Percentiles rank a stretch among this genome's conserved stretches.
These are phyloP conservation scores for Alloascoidea hylecoeti DNA, from an alignment of 805 yeast genomes.

Conservation along the genomic window DNA sequence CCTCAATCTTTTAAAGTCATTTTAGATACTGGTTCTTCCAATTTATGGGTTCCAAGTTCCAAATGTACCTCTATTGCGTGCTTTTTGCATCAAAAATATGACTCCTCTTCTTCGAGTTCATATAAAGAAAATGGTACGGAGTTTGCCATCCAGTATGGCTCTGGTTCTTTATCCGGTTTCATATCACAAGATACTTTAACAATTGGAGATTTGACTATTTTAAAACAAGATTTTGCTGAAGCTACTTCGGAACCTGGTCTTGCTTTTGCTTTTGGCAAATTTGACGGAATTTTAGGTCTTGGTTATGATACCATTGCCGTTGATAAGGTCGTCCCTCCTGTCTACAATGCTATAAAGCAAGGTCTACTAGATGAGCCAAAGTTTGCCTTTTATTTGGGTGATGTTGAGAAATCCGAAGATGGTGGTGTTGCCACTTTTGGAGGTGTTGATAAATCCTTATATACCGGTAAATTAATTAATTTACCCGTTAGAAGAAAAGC, in stretches of 20 bases:
- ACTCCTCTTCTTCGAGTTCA: constrained; percentile 67
- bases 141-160: constrained; percentile 81
- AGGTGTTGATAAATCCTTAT: constrained; percentile 71
- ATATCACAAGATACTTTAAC: constrained; percentile 75
- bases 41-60: constrained; percentile 88
- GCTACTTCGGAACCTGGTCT: constrained; percentile 96
- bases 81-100: constrained; percentile 84
- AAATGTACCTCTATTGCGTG: constrained; percentile 93
- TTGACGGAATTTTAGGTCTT: constrained; percentile 93
- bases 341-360: constrained; percentile 73
- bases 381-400: constrained; percentile 88
- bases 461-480: constrained; percentile 79
- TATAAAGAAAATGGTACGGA: constrained; percentile 80
- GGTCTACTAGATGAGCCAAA: constrained; percentile 74
- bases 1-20: constrained; percentile 88
- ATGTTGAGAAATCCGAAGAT: constrained; percentile 40
- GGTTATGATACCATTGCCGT: constrained; percentile 90
- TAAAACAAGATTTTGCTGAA: constrained; percentile 91
- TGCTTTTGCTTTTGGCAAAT: constrained; percentile 96
- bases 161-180: constrained; percentile 86
- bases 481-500: constrained; percentile 98
- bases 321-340: constrained; percentile 81
- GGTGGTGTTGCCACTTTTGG: constrained; percentile 96
- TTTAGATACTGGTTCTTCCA: constrained; percentile 92
- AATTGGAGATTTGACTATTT: constrained; percentile 74